Base-by-base conservation (phyloP, 352 stramenopile species). In the Globisporangium acanthophoron region DNA sequence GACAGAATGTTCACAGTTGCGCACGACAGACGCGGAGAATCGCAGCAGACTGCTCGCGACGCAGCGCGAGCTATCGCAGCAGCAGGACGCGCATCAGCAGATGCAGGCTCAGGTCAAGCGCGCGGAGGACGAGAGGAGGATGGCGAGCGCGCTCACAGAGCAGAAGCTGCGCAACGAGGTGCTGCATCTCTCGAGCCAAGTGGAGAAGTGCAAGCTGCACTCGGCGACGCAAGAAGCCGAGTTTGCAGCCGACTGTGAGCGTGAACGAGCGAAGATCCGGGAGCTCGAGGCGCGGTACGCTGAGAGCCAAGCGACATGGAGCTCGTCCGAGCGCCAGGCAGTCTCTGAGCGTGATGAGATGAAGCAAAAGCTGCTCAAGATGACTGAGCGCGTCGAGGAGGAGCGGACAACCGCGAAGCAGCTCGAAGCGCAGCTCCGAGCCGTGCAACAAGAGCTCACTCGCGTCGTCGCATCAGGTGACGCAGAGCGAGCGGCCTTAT, bases 111-210 rank as follows among this genome's bases (percentile, higher is more conserved):
- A 85, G 44, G 58, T 72, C 46, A 67, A 74, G 35, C 53, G 62
- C 21, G 51, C 64, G 0, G 73, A 87, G 31, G 74, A 84, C 20
- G 67, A 86, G 35, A 68, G 69, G 49, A 66, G 61, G 21, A 39
- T 72, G 24, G 39, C 63, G 5, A 73, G 65, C 16, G 59, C 65
- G 21, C 51, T 87, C n/a, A 75, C 72, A 1, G 80, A 90, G 33
- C 76, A 88, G 41, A 87, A 85, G 49, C 56, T 88, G 41, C 74
- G 78, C 4, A 86, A 87, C 29, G 80, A 90, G 59, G 76, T 81
- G 46, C 44, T 83, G 54, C 70, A 87, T n/a, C 62, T 87, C 9
- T 77, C 70, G n/a, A 80, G 66, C 24, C 70, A 86, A 45, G 41
- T 78, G 13, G 74, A 83, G 24, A 83, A 70, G 39, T 85, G 67